These are phyloP conservation scores for Penicillium odoratum DNA, from an alignment of 495 filamentous ascomycete species.

Conservation along the genomic window DNA sequence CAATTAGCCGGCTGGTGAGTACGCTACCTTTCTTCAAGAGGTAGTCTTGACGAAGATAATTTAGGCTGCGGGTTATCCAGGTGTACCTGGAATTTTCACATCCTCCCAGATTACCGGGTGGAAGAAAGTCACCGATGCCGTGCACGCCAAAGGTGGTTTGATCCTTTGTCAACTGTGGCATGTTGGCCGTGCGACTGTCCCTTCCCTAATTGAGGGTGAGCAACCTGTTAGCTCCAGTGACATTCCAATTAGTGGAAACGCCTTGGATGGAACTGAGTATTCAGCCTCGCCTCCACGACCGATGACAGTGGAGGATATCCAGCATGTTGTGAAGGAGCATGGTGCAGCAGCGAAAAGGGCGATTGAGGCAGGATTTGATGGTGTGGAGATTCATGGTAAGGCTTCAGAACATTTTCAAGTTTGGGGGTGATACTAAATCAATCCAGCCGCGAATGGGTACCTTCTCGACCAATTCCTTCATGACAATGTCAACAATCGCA, in stretches of 20 bases:
- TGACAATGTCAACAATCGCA: conserved; percentile 50
- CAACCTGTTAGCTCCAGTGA: conserved; percentile 21
- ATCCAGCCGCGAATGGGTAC: conserved; percentile 51
- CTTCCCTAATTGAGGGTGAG: conserved; percentile 30
- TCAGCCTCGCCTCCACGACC: conserved; percentile 38
- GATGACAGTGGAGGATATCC: conserved; percentile 46
- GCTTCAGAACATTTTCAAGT: not conserved
- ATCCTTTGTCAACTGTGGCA: conserved; percentile 58
- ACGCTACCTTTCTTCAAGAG: not conserved
- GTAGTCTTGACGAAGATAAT: not conserved
- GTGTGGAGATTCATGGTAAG: conserved; percentile 55
- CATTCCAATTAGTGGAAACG: conserved; percentile 28
- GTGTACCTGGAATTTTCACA: conserved; percentile 50
- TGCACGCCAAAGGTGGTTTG: conserved; percentile 50
- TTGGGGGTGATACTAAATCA: not conserved
- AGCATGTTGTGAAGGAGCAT: conserved; percentile 45
- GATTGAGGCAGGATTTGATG: conserved; percentile 62
- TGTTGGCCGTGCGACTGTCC: conserved; percentile 47
- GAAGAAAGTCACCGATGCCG: conserved; percentile 51
- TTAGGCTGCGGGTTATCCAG: conserved; percentile 40
- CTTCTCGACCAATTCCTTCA: conserved; percentile 57
- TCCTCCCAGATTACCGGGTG: conserved; percentile 47
- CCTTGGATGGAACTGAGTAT: conserved; percentile 29
- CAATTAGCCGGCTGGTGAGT: conserved; percentile 32
- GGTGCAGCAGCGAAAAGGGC: conserved; percentile 59